A percentile compares a stretch with the other conserved stretches of the same genome.
These are phyloP conservation scores for Rutstroemia sp. DNA, from an alignment of 2,329 filamentous ascomycete species.

Conservation along the genomic window DNA sequence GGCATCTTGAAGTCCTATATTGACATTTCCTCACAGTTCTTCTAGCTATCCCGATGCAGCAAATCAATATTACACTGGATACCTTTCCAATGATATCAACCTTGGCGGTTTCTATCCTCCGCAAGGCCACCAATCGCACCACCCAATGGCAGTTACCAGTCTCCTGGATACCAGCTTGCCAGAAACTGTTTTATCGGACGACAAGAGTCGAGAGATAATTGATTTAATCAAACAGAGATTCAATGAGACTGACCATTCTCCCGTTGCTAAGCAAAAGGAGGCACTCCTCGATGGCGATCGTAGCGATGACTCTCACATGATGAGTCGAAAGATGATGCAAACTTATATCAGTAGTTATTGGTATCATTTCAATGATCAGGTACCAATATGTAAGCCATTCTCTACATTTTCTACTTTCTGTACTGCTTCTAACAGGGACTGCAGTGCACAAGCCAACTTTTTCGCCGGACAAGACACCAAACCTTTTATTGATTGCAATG, in stretches of 20 bases:
- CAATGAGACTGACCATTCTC: conserved; percentile 69
- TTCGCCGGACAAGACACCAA: conserved; percentile 77
- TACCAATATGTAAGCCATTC: conserved; percentile 58
- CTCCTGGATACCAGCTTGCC: conserved; percentile 73
- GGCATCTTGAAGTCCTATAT: neutral
- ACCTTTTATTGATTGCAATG: conserved; percentile 76
- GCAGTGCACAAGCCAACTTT: conserved; percentile 84
- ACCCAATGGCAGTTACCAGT: conserved; percentile 86
- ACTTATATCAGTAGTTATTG: conserved; percentile 90
- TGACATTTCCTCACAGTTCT: neutral
- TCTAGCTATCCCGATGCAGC: conserved; percentile 46
- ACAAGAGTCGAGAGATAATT: conserved; percentile 76
- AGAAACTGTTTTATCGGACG: conserved; percentile 75
- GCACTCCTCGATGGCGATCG: conserved; percentile 73
- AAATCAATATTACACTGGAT: conserved; percentile 42
- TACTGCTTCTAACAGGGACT: conserved; percentile 12
- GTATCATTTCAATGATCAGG: conserved; percentile 87
- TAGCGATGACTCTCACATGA: conserved; percentile 53
- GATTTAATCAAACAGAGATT: conserved; percentile 77
- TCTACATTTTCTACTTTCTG: neutral
- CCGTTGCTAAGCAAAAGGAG: conserved; percentile 63
- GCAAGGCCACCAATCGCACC: conserved; percentile 46
- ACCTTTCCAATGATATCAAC: conserved; percentile 40
- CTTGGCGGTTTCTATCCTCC: conserved; percentile 51
- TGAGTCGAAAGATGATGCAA: conserved; percentile 93